A percentile compares a stretch with the other conserved stretches of the same genome.
phyloP scores from a whole-genome alignment of 306 rosid genomes.

The Alnus rubra region DNA sequence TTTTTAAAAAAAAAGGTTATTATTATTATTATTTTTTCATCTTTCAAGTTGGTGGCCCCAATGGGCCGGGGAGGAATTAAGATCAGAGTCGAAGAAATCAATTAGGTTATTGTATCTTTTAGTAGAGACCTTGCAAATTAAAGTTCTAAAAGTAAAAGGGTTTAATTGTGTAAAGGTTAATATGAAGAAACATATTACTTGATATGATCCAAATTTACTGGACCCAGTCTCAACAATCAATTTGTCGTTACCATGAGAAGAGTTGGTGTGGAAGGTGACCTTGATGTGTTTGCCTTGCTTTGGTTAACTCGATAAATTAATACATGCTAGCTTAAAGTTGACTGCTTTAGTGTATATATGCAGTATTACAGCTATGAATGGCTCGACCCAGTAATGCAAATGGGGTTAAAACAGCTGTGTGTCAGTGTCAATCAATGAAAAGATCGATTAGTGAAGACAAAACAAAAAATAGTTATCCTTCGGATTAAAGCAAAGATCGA shows the following conservation, averaged over 20 bases:
- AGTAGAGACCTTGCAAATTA: not conserved
- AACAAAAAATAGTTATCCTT: constrained; percentile 26
- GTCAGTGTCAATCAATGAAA: constrained; percentile 39
- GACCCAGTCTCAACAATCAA: not conserved
- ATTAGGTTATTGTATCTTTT: not conserved
- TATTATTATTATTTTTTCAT: not conserved
- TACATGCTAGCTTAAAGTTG: constrained; percentile 11
- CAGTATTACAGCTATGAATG: constrained; percentile 26
- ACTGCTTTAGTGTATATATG: constrained; percentile 11
- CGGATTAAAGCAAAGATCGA: constrained; percentile 3
- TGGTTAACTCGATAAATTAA: constrained; percentile 16
- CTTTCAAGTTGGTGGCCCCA: not conserved
- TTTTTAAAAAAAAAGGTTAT: no score
- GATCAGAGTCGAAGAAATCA: not conserved
- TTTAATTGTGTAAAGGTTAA: no score
- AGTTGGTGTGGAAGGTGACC: constrained; percentile 15
- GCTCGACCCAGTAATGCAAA: constrained; percentile 23
- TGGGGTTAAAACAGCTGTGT: constrained; percentile 42
- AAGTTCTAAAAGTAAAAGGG: not conserved
- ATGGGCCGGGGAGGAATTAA: not conserved
- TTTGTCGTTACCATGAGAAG: constrained; percentile 12
- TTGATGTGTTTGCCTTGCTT: constrained; percentile 13
- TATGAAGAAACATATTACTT: not conserved
- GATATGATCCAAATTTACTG: constrained; percentile 6
- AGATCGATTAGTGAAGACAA: constrained; percentile 12